phyloP scores from a whole-genome alignment of 768 basidiomycete genomes.

The Termitomyces sp. region DNA sequence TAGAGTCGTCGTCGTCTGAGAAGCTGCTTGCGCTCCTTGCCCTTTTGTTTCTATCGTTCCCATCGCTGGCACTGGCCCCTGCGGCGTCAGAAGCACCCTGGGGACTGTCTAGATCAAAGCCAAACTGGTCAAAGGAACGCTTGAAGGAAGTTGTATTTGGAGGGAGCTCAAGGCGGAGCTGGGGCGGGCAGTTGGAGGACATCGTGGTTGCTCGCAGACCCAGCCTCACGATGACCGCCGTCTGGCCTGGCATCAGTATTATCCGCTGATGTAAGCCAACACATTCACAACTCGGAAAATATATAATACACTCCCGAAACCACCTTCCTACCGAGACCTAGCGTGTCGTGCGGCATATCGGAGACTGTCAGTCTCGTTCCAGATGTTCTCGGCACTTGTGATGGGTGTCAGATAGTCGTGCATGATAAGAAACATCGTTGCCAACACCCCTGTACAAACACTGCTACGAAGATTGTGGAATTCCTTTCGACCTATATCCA shows the following conservation, averaged over 20 bases:
- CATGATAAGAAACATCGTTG: too few relatives aligned
- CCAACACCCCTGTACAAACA: too few relatives aligned
- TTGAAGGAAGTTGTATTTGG: constrained; percentile 50
- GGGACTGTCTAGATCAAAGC: constrained; percentile 50
- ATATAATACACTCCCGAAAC: too few relatives aligned
- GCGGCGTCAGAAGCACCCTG: constrained; percentile 15
- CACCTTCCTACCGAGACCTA: too few relatives aligned
- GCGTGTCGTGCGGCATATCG: too few relatives aligned
- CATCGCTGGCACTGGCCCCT: constrained; percentile 26
- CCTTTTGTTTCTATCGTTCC: constrained; percentile 51
- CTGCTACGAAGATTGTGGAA: too few relatives aligned
- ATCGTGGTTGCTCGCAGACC: constrained; percentile 22
- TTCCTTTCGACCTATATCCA: too few relatives aligned
- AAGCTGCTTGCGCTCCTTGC: constrained; percentile 49
- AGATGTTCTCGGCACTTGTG: too few relatives aligned
- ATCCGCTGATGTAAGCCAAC: constrained; percentile 11
- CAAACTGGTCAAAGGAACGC: constrained; percentile 53
- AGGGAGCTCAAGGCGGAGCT: constrained; percentile 48
- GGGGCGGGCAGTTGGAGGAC: constrained; percentile 41
- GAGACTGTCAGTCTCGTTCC: too few relatives aligned
- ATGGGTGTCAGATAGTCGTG: too few relatives aligned
- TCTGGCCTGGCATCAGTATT: not conserved
- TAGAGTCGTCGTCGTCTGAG: constrained; percentile 29
- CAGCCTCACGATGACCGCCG: constrained; percentile 12
- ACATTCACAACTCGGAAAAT: not conserved